Evolutionary conservation across 2,329 filamentous ascomycete species (phyloP), one percentile per base, ranked within the genome.

Genomic region (Penicillium sp.): DNA sequence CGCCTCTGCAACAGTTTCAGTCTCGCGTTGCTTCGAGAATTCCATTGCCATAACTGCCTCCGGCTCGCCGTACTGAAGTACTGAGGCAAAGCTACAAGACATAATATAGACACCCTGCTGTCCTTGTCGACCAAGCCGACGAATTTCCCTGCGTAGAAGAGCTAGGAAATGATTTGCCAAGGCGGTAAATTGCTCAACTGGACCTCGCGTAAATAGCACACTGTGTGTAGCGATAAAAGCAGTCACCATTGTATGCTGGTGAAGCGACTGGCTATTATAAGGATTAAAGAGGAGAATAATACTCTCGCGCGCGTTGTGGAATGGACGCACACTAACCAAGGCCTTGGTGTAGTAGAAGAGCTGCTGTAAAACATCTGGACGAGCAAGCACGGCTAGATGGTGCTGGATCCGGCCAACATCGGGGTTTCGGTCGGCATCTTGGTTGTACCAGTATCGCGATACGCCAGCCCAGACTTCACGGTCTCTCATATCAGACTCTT

Each of bases 381-480:
- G 72, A 5, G 83, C 81, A 18, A 86, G 67, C 1, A 85, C 83
- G 0, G 91, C 92, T 0, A 96, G 75, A 63, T 96, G 91, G 60
- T 97, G 91, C 53, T 96, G 94, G 0, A 97, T 77, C 0, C 92
- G 79, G 0, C 92, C 92, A 0, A 88, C 85, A 0, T 81, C 81
- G 0, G 92, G 90, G 0, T 84, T 83, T 25, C 85, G 86, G 59
- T 95, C 88, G 0, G 89, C 88, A 0, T 90, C 89, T 60, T 88
- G 88, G 2, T 82, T 85, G 59, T 95, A 96, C 94, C 92, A 97
- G 38, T 87, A 85, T 0, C 86, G 77, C 0, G 88, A 88, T 0
- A 96, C 89, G 0, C 81, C 80, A 0, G 88, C 89, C 92, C 92
- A 97, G 0, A 85, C 82, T 44, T 95, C 89, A 0, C 88, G 77